phyloP scores from a whole-genome alignment of 768 basidiomycete genomes.

The Cystofilobasidium bisporidii region DNA sequence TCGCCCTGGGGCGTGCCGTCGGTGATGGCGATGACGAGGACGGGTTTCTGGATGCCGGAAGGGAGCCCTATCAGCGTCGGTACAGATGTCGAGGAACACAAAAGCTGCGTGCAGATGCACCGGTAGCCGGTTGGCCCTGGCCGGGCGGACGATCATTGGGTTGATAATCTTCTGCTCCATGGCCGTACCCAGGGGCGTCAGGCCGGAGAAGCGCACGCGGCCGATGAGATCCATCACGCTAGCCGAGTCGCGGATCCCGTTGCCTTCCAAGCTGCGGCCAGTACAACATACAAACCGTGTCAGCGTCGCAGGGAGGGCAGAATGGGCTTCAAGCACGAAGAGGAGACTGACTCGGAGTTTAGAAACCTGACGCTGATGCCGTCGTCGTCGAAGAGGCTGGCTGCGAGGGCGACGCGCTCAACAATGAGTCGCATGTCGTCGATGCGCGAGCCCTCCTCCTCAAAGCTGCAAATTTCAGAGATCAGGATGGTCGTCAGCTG shows the following conservation, averaged over 20 bases:
- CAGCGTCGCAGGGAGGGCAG: too few species aligned
- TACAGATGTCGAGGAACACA: too few species aligned
- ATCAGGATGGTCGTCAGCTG: too few species aligned
- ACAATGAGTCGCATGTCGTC: constrained; percentile 43
- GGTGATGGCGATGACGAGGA: constrained; percentile 40
- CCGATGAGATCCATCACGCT: constrained; percentile 37
- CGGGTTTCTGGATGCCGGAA: constrained; percentile 37
- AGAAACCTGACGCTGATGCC: constrained; percentile 43
- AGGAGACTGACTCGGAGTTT: constrained; percentile 33
- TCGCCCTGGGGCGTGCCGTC: constrained; percentile 26
- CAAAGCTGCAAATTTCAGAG: too few species aligned
- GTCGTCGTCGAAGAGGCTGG: constrained; percentile 41
- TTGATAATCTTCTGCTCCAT: constrained; percentile 41
- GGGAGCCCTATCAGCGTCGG: neutral
- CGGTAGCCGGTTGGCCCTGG: constrained; percentile 31
- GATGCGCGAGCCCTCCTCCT: constrained; percentile 42
- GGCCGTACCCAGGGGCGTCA: constrained; percentile 42
- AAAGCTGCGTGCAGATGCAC: neutral
- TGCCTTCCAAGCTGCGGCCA: constrained; percentile 37
- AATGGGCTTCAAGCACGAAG: too few species aligned
- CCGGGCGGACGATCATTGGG: constrained; percentile 41
- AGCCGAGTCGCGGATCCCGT: constrained; percentile 38
- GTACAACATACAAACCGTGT: neutral
- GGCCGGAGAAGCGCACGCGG: constrained; percentile 40
- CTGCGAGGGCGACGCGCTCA: constrained; percentile 40